Conservation (phyloP, 306 rosid genomes). For the Begonia masoniana region DNA sequence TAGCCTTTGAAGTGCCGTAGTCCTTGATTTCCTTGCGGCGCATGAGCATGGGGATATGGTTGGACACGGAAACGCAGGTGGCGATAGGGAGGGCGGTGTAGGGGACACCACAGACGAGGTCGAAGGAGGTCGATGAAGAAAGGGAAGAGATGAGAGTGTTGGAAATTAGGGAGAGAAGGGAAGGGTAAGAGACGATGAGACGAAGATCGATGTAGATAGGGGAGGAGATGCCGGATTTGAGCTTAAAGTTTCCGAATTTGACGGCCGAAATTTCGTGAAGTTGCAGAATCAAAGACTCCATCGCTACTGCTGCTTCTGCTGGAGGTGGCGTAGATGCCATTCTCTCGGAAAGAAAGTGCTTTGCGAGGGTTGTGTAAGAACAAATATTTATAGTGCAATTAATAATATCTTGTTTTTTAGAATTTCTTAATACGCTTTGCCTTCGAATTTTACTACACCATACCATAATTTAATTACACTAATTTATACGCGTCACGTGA, state of each 20-base stretch:
- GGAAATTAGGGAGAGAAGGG: conserved; percentile 70
- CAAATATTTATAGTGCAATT: no score
- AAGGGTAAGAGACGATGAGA: conserved; percentile 70
- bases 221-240: conserved; percentile 82
- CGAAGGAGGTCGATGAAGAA: conserved; percentile 39
- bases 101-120: conserved; percentile 78
- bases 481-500: no score
- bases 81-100: conserved; percentile 90
- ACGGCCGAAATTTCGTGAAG: conserved; percentile 90
- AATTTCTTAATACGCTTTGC: no score
- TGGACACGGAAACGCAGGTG: conserved; percentile 46
- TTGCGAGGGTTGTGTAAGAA: no score
- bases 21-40: conserved; percentile 89
- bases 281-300: conserved; percentile 58
- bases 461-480: no score
- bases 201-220: conserved; percentile 90
- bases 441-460: no score
- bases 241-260: conserved; percentile 84
- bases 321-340: no score
- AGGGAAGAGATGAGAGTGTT: conserved; percentile 49
- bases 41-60: conserved; percentile 71
- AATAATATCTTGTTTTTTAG: no score
- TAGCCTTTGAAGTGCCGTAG: conserved; percentile 81
- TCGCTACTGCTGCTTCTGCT: not conserved
- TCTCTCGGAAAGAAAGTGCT: no score